Evolutionary conservation across 1,139 yeast genomes (phyloP), one percentile per base, ranked within the genome.

Genomic region (Arxiozyma slooffiae): DNA sequence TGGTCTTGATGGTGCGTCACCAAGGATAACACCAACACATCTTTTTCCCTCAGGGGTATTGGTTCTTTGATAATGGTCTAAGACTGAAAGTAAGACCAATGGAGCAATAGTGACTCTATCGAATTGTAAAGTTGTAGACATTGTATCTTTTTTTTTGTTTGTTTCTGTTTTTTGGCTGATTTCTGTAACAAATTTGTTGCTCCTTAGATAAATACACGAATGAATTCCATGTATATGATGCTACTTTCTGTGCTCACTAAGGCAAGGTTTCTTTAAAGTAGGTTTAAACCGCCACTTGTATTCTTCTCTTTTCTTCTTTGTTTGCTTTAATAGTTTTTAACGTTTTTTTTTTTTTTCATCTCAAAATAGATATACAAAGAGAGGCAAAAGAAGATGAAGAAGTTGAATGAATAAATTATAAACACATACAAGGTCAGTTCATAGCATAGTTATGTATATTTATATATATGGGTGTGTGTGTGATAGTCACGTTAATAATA

Each of bases 101-200:
- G 99, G 99, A 4, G 98, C 96, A 47, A 94, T 96, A 0, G 95
- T 79, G 43, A 90, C 97, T 4, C 85, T 77, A 58, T 80, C 81
- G 56, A 72, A 72, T 50, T 53, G 51, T 41, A 55, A 38, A 72
- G 69, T 23, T 9, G 44, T 18, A 37, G 53, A 39, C 55, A 51
- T 53, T 30, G 6, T 46, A 26, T 16, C 14, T 7, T 21, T 14
- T 11, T 4, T 22, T 4, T 7, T 23, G 11, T 4, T 24, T 9
- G 23, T 24, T 26, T 34, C 38, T 7, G n/a, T 6, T 11, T 9
- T 34, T 23, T 7, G n/a, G 6, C 3, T 30, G 36, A 30, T 30
- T 30, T 14, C n/a, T 30, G n/a, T 11, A 30, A 14, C 36, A 14
- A 14, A 30, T 4, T 6, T 30, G 3, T 30, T 11, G 36, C 3